phyloP scores from a whole-genome alignment of 1,284 basidiomycete species.

The Moniliophthora roreri region DNA sequence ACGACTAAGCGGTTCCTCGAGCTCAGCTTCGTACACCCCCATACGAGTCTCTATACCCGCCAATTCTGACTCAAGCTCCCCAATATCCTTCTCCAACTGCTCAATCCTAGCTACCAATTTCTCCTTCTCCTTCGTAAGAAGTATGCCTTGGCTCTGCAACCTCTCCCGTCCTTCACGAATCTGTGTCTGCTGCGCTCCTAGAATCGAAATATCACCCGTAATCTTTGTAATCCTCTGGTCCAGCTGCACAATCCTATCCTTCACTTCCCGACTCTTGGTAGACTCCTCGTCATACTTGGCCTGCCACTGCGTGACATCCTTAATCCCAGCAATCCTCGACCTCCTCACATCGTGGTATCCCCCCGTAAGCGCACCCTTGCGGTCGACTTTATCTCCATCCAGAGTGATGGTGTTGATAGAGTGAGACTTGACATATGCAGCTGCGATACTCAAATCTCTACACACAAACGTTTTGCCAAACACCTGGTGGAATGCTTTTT shows the following conservation, averaged over 20 bases:
- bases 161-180: slow-evolving; percentile 70
- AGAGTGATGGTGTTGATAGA: slow-evolving; percentile 96
- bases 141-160: slow-evolving; percentile 62
- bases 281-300: slow-evolving; percentile 70
- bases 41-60: slow-evolving; percentile 57
- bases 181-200: slow-evolving; percentile 71
- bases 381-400: slow-evolving; percentile 96
- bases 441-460: slow-evolving; percentile 87
- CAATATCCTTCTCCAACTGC: slow-evolving; percentile 67
- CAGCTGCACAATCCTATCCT: slow-evolving; percentile 62
- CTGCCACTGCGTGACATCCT: slow-evolving; percentile 77
- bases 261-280: slow-evolving; percentile 71
- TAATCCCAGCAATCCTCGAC: slow-evolving; percentile 88
- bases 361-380: slow-evolving; percentile 94
- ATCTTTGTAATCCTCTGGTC: slow-evolving; percentile 89
- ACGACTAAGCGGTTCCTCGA: slow-evolving; percentile 75
- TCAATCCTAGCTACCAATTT: slow-evolving; percentile 61
- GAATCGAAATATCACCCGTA: slow-evolving; percentile 73
- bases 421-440: slow-evolving; percentile 93
- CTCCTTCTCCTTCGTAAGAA: slow-evolving; percentile 72
- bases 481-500: slow-evolving; percentile 94
- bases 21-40: slow-evolving; percentile 69
- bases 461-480: slow-evolving; percentile 98
- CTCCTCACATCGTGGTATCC: slow-evolving; percentile 93
- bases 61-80: slow-evolving; percentile 75